Base-by-base conservation (phyloP, 1,139 yeast genomes). In the Pichia sp. region DNA sequence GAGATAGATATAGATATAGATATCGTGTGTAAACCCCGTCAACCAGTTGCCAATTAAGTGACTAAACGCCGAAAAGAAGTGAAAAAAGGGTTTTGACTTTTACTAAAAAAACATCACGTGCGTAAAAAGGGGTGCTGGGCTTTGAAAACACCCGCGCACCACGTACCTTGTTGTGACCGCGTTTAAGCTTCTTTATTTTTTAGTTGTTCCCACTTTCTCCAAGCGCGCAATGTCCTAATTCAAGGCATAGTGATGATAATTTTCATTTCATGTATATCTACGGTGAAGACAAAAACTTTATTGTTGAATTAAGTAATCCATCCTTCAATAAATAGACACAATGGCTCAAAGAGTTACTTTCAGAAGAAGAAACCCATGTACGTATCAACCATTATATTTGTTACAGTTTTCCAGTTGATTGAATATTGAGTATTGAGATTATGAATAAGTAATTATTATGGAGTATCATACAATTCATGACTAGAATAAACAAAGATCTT, bases 311-410 rank as follows among this genome's bases (percentile, higher is more conserved):
- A 22, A 16, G 28, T 14, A n/a, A 16, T 18, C 34, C 31, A 46
- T 31, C 38, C 56, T 53, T 53, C 53, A 53, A 14, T 46, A 68
- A 49, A 18, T 44, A 53, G 54, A 51, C 55, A 74, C 65, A 67
- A 84, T 83, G 89, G 88, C 86, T 69, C 87, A 81, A 74, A 83
- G 90, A 80, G 84, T 84, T 73, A 83, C 89, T 62, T 83, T 79
- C 80, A 81, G 89, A 80, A 81, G 86, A 78, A 80, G 87, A 79
- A 83, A 82, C 70, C 87, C 88, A 74, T 84, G 85, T 81, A 81
- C 72, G 84, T 80, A 63, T 31, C 19, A 44, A 5, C 5, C 14
- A 18, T 3, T 22, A 33, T 14, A 34, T 34, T 11, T 31, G 14
- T 5, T 31, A 31, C 13, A 31, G n/a, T 5, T 31, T 14, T 13